Evolutionary conservation across 2,329 filamentous ascomycete species (phyloP).

Genomic region (Sporothrix pallida): DNA sequence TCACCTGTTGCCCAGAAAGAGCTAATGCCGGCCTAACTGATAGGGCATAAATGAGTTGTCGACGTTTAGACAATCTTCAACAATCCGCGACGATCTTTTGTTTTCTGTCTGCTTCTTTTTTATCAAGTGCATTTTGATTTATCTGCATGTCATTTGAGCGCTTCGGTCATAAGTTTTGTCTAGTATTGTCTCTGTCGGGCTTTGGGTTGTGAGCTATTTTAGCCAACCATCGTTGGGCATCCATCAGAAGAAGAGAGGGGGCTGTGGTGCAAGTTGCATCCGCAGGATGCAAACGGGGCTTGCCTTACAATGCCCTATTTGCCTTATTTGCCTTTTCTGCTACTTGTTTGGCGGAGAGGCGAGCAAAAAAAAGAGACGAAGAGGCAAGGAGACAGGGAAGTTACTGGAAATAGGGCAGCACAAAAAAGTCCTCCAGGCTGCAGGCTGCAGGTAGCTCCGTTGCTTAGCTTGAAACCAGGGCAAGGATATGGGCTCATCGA

Average conservation of each 20-base stretch:
- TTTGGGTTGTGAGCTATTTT: not conserved
- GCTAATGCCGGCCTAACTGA: slow-evolving; percentile 28
- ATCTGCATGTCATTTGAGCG: too few species aligned
- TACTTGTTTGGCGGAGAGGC: not conserved
- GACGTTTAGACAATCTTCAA: not conserved
- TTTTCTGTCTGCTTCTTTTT: not conserved
- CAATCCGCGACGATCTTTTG: not conserved
- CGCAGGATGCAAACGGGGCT: not conserved
- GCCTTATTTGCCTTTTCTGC: too few species aligned
- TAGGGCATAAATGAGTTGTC: not conserved
- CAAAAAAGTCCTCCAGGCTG: not conserved
- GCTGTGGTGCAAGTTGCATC: not conserved
- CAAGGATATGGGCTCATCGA: not conserved
- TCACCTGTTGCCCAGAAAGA: not conserved
- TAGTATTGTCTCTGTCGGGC: not conserved
- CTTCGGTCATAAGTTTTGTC: too few species aligned
- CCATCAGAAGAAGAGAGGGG: slow-evolving; percentile 6
- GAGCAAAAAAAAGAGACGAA: not conserved
- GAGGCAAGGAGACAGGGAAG: too few species aligned
- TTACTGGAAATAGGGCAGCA: not conserved
- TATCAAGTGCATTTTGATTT: not conserved
- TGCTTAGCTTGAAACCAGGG: slow-evolving; percentile 17
- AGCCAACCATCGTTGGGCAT: slow-evolving; percentile 27
- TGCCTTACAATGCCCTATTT: not conserved
- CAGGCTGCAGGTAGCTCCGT: not conserved